Evolutionary conservation across 208 protist species (phyloP).

Genomic region (Jaenimonas drosophilae): DNA sequence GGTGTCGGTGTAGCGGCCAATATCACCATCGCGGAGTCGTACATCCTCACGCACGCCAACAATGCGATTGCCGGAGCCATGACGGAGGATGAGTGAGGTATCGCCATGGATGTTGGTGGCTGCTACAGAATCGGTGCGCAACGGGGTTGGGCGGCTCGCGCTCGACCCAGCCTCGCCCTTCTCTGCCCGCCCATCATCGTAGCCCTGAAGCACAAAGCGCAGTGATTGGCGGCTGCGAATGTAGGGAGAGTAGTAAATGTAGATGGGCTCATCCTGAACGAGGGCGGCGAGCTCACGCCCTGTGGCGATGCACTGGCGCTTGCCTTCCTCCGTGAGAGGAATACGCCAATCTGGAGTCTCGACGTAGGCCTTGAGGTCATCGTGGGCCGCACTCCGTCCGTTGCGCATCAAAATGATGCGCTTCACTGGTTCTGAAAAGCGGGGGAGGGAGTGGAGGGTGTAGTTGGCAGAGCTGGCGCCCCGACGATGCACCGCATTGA

Average conservation of each 20-base stretch:
- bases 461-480: too few relatives aligned
- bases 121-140: not conserved
- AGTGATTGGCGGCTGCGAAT: conserved; percentile 71
- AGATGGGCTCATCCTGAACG: conserved; percentile 62
- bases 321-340: conserved; percentile 63
- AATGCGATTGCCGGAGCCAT: conserved; percentile 35
- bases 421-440: conserved; percentile 73
- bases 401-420: conserved; percentile 85
- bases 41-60: conserved; percentile 85
- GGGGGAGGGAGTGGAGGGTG: conserved; percentile 1
- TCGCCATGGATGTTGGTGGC: not conserved
- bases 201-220: conserved; percentile 64
- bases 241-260: conserved; percentile 91
- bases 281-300: conserved; percentile 62
- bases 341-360: conserved; percentile 87
- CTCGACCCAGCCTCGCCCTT: not conserved
- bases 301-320: conserved; percentile 41
- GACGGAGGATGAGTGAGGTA: conserved; percentile 19
- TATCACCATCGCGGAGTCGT: conserved; percentile 88
- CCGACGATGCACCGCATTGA: too few relatives aligned
- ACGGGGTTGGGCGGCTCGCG: not conserved
- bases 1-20: conserved; percentile 80
- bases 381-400: conserved; percentile 64
- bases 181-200: conserved; percentile 25
- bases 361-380: conserved; percentile 56